phyloP scores from a whole-genome alignment of 2,329 filamentous ascomycete species.

The Akanthomyces muscarius region DNA sequence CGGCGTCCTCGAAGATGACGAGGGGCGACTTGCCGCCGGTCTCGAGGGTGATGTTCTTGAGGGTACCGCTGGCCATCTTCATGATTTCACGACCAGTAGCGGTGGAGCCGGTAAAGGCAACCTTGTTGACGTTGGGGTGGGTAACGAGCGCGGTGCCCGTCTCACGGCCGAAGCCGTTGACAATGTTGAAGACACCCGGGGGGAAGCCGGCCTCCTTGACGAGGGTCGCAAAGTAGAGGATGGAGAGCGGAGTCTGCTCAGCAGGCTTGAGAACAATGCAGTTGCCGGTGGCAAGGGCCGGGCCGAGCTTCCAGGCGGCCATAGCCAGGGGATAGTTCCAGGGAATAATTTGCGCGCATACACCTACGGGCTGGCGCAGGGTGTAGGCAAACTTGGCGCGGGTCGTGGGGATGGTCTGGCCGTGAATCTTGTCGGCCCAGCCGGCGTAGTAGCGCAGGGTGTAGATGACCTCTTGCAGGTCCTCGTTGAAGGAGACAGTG shows the following conservation, averaged over 20 bases:
- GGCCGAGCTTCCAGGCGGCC: constrained; percentile 68
- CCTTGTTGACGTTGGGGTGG: constrained; percentile 68
- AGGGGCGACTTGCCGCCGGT: constrained; percentile 64
- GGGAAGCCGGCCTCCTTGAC: constrained; percentile 73
- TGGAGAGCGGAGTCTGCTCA: constrained; percentile 63
- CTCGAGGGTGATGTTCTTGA: constrained; percentile 65
- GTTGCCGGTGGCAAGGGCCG: constrained; percentile 62
- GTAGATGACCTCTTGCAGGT: constrained; percentile 46
- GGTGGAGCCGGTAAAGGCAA: constrained; percentile 76
- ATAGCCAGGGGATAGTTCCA: constrained; percentile 60
- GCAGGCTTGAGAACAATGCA: constrained; percentile 62
- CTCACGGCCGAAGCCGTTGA: constrained; percentile 66
- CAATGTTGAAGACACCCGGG: constrained; percentile 70
- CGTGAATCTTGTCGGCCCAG: constrained; percentile 74
- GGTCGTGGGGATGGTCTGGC: constrained; percentile 68
- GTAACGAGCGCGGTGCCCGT: constrained; percentile 65
- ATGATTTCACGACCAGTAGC: constrained; percentile 69
- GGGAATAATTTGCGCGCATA: constrained; percentile 72
- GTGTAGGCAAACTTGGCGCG: constrained; percentile 71
- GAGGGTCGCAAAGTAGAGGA: constrained; percentile 61
- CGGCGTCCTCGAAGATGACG: constrained; percentile 61
- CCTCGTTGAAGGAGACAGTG: constrained; percentile 59
- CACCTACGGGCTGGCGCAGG: constrained; percentile 70
- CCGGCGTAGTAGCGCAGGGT: constrained; percentile 71
- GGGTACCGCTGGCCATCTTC: constrained; percentile 64